Conservation (phyloP, 176 grass and related monocot genomes). For the Otatea glauca region DNA sequence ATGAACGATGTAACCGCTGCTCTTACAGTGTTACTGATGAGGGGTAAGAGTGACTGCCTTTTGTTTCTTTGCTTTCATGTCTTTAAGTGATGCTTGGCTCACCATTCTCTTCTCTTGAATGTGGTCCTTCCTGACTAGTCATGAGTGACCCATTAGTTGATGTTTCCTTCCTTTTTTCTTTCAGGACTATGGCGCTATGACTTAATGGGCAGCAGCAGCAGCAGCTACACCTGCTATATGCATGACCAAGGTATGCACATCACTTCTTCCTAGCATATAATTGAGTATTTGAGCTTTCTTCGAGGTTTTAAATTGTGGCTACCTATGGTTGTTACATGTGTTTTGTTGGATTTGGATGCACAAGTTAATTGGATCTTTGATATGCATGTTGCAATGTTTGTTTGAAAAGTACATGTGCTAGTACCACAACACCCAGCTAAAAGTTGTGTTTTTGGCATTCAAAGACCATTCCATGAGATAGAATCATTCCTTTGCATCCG, state of each 20-base stretch:
- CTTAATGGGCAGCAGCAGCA: not conserved
- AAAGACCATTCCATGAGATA: slow-evolving; percentile 29
- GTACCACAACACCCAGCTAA: not conserved
- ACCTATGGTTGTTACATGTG: not conserved
- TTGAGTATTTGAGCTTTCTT: not conserved
- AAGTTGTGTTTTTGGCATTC: not conserved
- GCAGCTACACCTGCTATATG: not conserved
- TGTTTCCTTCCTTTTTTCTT: not conserved
- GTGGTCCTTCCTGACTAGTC: not conserved
- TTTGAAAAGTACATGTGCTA: not conserved
- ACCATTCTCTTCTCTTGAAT: not conserved
- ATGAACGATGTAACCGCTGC: too few relatives aligned
- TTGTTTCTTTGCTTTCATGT: not conserved
- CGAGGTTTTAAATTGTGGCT: not conserved
- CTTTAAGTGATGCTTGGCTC: not conserved
- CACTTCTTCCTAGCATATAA: not conserved
- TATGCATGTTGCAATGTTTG: not conserved
- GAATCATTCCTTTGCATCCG: slow-evolving; percentile 2
- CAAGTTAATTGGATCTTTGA: not conserved
- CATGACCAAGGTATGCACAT: too few relatives aligned
- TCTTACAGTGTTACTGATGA: not conserved
- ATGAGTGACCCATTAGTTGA: not conserved
- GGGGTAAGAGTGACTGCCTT: not conserved
- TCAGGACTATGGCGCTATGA: not conserved
- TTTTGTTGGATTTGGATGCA: not conserved